Conservation (phyloP, 441 rosid species). For the Euphorbia corollata region DNA sequence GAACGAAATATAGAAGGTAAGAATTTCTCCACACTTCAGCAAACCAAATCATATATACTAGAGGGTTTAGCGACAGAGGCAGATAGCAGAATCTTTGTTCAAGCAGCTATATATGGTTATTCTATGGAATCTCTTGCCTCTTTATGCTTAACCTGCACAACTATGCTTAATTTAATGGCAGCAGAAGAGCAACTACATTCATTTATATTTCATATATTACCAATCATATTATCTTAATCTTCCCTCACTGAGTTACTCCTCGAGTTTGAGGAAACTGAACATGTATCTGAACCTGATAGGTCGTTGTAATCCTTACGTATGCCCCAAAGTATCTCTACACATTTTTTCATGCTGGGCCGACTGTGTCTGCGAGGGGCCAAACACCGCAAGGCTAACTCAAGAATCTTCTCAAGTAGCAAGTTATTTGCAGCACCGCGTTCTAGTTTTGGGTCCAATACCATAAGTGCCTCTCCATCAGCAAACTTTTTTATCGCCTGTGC, state of each 20-base stretch:
- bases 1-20: slow-evolving; percentile 3
- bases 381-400: slow-evolving; percentile 70
- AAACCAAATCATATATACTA: slow-evolving; percentile 6
- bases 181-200: neutral
- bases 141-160: slow-evolving; percentile 1
- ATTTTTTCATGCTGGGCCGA: slow-evolving; percentile 77
- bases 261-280: slow-evolving; percentile 32
- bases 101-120: neutral
- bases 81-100: neutral
- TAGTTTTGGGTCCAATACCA: slow-evolving; percentile 61
- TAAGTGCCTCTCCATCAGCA: slow-evolving; percentile 49
- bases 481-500: slow-evolving; percentile 76
- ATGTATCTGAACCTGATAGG: slow-evolving; percentile 27
- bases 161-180: neutral
- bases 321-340: slow-evolving; percentile 80
- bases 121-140: neutral
- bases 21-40: neutral
- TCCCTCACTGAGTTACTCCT: slow-evolving; percentile 24
- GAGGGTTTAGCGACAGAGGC: neutral
- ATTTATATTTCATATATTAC: neutral
- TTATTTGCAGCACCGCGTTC: slow-evolving; percentile 38
- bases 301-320: slow-evolving; percentile 81
- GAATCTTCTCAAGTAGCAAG: slow-evolving; percentile 57
- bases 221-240: slow-evolving; percentile 12
- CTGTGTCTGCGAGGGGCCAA: slow-evolving; percentile 59